Evolutionary conservation across 108 stramenopile species (phyloP), one percentile per base, ranked within the genome.

Genomic region (Conticribra weissflogii): DNA sequence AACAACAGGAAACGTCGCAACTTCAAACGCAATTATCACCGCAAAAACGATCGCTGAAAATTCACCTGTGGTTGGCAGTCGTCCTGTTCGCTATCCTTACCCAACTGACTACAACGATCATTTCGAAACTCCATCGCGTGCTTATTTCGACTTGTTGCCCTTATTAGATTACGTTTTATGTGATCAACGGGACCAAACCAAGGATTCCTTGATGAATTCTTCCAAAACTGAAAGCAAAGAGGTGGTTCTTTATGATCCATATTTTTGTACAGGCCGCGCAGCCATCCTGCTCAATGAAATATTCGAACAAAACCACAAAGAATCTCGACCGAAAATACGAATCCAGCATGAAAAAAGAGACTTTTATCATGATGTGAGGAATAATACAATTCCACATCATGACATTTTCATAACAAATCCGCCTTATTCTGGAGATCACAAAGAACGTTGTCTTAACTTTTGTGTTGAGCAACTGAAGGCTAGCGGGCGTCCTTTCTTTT

Each of bases 381-480:
- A 85, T 1, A 71, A 81, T 3, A 69, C 31, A 25, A 58, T 94
- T 7, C 93, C 93, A 32, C 60, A 64, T 30, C 70, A 91, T 66
- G 83, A 95, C 58, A 83, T 80, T 0, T 55, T 96, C n/a, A 78
- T 96, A 0, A 96, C 96, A 49, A 96, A 96, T 87, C 96, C 96
- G 46, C 96, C 96, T 3, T 96, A 92, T 71, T 87, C 85, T 17
- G 87, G 86, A 41, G 60, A 92, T 53, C 96, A 96, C 81, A 96
- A 96, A 74, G 86, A 88, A 59, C 54, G 63, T 27, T 90, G 90
- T 60, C 54, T 96, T 7, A 72, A 88, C 52, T 96, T 82, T 80
- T 87, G 83, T 24, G 51, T 86, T 0, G 27, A 34, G 12, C 71
- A 76, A 55, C 28, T 69, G 18, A 70, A 69, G 34, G 68, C 12